Conservation (phyloP, 306 rosid species). For the Psophocarpus tetragonolobus region DNA sequence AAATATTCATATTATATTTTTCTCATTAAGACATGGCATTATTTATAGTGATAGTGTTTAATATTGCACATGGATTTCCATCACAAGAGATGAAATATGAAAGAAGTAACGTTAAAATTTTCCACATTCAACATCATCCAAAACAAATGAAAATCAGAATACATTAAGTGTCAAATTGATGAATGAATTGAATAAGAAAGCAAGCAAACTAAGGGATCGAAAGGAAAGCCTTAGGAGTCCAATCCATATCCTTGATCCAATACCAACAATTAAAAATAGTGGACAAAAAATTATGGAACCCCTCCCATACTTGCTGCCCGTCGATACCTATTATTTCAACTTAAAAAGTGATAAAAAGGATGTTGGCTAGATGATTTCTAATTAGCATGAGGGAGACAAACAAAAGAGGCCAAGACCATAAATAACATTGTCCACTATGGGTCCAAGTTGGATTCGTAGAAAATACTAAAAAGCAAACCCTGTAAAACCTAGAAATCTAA, state of each 20-base stretch:
- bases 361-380: neutral
- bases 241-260: neutral
- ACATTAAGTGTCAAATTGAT: neutral
- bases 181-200: neutral
- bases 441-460: neutral
- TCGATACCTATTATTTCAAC: neutral
- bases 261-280: neutral
- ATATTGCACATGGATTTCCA: neutral
- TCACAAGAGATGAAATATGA: neutral
- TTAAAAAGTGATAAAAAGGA: neutral
- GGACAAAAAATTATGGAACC: neutral
- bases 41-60: neutral
- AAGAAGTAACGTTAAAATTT: neutral
- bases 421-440: neutral
- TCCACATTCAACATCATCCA: neutral
- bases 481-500: neutral
- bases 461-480: conserved; percentile 8
- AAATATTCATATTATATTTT: neutral
- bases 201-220: neutral
- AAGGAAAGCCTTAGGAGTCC: neutral
- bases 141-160: conserved; percentile 15
- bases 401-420: neutral
- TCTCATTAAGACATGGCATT: neutral
- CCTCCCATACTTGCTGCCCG: conserved; percentile 3
- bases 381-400: neutral